Evolutionary conservation across 2,329 filamentous ascomycete genomes (phyloP).

Genomic region (Periglandula ipomoeae): DNA sequence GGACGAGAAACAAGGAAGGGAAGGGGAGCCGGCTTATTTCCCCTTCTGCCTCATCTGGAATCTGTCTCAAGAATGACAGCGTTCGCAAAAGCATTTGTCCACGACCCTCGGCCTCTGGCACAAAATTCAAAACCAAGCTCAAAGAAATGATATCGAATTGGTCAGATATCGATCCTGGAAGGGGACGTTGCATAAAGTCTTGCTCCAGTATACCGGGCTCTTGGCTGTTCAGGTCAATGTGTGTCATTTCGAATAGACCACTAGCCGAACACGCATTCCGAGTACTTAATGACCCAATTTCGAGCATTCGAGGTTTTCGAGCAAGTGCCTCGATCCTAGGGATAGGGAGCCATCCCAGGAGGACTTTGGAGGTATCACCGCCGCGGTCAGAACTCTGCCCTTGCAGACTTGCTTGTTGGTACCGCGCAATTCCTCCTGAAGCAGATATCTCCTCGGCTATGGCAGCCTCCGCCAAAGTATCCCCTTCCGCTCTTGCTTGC

Average conservation of each 20-base stretch:
- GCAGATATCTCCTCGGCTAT: constrained; percentile 45
- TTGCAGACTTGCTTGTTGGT: constrained; percentile 60
- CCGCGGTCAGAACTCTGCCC: constrained; percentile 57
- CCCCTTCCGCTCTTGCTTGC: constrained; percentile 45
- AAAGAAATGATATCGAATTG: constrained; percentile 85
- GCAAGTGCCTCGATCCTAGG: constrained; percentile 16
- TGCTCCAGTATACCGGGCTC: constrained; percentile 73
- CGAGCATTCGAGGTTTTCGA: constrained; percentile 56
- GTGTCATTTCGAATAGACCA: constrained; percentile 59
- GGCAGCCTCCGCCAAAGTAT: constrained; percentile 34
- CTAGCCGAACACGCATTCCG: constrained; percentile 76
- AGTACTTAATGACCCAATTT: constrained; percentile 80
- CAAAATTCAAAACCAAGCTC: constrained; percentile 89
- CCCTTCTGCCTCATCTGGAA: neutral
- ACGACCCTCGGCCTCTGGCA: constrained; percentile 63
- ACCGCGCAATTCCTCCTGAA: constrained; percentile 52
- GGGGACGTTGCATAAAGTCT: constrained; percentile 84
- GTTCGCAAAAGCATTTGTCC: constrained; percentile 81
- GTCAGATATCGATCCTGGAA: constrained; percentile 53
- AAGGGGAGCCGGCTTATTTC: constrained; percentile 29
- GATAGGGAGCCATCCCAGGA: constrained; percentile 52
- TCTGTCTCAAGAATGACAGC: constrained; percentile 53
- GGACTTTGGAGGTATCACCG: constrained; percentile 55
- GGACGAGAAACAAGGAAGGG: constrained; percentile 75
- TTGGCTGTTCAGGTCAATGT: constrained; percentile 89